Evolutionary conservation across 2,329 filamentous ascomycete species (phyloP).

Genomic region (Atkinsonella hypoxylon): DNA sequence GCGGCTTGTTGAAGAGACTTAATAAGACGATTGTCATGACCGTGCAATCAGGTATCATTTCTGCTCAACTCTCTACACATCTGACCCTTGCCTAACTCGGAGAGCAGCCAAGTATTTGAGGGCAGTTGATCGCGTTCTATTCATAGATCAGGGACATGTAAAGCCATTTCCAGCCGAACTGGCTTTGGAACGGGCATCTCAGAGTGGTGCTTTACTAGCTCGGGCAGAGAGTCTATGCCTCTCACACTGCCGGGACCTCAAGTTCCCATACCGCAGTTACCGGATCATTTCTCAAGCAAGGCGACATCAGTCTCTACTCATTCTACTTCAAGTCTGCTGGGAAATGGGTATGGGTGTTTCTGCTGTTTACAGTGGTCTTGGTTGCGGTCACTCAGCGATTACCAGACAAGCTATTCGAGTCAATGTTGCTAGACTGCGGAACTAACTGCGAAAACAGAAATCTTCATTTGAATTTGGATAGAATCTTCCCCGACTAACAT

Average conservation of each 20-base stretch:
- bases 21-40: constrained; percentile 4
- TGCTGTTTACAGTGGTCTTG: background rate
- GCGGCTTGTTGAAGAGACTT: background rate
- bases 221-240: background rate
- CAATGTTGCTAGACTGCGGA: background rate
- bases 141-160: no score
- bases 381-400: background rate
- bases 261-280: background rate
- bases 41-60: background rate
- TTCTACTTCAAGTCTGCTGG: background rate
- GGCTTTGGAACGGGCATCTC: no score
- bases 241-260: background rate
- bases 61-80: background rate
- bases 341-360: background rate
- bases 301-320: background rate
- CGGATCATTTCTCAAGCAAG: background rate
- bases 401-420: background rate
- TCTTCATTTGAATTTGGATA: background rate
- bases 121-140: no score
- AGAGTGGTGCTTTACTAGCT: no score
- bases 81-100: background rate
- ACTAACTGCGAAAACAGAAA: background rate
- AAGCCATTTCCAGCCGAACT: no score
- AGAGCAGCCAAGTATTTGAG: no score
- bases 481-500: background rate